A percentile compares a stretch with the other conserved stretches of the same genome.
Conservation (phyloP, 345 rosid genomes). For the Cardiospermum halicacabum region DNA sequence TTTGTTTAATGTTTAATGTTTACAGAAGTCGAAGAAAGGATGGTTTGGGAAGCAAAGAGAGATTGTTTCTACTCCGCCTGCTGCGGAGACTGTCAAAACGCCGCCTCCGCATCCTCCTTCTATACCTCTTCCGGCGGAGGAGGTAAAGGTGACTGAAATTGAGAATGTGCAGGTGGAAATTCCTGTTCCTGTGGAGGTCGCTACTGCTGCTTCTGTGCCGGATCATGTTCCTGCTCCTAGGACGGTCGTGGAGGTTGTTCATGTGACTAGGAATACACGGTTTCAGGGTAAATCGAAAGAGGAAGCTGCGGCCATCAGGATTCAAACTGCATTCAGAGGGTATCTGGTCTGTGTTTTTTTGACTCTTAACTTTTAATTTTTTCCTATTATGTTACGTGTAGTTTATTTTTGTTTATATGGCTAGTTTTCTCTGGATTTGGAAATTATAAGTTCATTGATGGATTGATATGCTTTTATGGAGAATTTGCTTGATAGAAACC, state of each 20-base stretch:
- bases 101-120: conserved; percentile 34
- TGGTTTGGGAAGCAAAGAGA: conserved; percentile 46
- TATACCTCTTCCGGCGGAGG: conserved; percentile 36
- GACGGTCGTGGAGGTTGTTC: conserved; percentile 43
- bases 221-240: conserved; percentile 23
- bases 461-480: not conserved
- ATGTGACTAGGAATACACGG: conserved; percentile 19
- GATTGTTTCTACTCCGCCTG: conserved; percentile 25
- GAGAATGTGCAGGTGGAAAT: conserved; percentile 35
- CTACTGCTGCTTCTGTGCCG: conserved; percentile 19
- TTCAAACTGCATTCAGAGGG: conserved; percentile 86
- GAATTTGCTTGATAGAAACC: not conserved
- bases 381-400: not conserved
- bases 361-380: not conserved
- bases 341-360: conserved; percentile 58
- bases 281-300: conserved; percentile 62
- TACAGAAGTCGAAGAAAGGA: conserved; percentile 46
- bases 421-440: not conserved
- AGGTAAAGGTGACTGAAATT: conserved; percentile 41
- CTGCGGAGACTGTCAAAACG: conserved; percentile 21
- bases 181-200: conserved; percentile 26
- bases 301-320: conserved; percentile 80
- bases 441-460: not conserved
- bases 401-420: not conserved
- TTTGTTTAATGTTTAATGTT: not conserved